These are phyloP conservation scores for Sporothrix euskadiensis DNA, from an alignment of 2,329 filamentous ascomycete genomes.

Conservation along the genomic window DNA sequence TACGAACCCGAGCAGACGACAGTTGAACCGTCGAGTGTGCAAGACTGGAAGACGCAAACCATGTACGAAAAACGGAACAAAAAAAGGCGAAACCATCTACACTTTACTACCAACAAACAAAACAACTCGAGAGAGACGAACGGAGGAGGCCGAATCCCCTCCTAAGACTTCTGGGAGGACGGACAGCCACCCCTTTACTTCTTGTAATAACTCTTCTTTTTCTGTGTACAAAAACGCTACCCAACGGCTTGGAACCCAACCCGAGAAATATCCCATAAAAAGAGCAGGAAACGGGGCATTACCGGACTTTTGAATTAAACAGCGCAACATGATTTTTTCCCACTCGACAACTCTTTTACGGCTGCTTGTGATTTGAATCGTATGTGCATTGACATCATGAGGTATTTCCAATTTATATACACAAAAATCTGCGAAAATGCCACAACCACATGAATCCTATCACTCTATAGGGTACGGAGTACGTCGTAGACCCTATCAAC, in stretches of 20 bases:
- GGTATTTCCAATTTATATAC: background rate
- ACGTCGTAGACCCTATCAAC: background rate
- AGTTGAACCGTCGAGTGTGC: background rate
- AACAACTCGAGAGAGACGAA: background rate
- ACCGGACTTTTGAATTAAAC: conserved; percentile 18
- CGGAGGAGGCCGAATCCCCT: background rate
- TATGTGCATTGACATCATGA: background rate
- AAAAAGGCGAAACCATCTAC: conserved; percentile 1
- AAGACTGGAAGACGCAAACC: background rate
- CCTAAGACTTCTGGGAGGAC: background rate
- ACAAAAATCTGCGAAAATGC: background rate
- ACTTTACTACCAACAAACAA: background rate
- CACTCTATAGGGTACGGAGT: background rate
- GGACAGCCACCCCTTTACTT: background rate
- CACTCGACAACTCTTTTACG: background rate
- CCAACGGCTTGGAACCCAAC: background rate
- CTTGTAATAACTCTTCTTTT: background rate
- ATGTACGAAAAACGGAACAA: background rate
- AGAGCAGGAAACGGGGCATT: conserved; percentile 3
- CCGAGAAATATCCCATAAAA: conserved; percentile 2
- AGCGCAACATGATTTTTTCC: conserved; percentile 7
- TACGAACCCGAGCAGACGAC: background rate
- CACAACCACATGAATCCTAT: too few species aligned
- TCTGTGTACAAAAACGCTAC: background rate
- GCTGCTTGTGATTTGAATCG: background rate